Conservation (phyloP, 306 rosid species). For the Purshia tridentata region DNA sequence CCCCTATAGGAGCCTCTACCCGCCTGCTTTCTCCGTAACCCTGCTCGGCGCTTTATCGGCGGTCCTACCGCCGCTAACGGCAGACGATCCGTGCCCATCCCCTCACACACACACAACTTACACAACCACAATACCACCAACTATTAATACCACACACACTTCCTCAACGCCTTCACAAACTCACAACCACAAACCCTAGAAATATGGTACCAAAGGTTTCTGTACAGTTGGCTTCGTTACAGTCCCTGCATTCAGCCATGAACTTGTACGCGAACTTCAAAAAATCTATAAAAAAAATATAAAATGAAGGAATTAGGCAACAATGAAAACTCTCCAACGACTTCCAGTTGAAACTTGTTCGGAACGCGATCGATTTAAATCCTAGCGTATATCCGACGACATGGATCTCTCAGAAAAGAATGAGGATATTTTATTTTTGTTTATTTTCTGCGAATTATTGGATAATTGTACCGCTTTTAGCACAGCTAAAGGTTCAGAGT, state of each 20-base stretch:
- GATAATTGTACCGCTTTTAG: background rate
- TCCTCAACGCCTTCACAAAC: constrained; percentile 30
- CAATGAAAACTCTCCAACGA: background rate
- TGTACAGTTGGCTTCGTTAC: constrained; percentile 12
- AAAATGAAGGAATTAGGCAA: background rate
- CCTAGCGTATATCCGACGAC: constrained; percentile 89
- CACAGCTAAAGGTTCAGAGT: constrained; percentile 13
- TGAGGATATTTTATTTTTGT: background rate
- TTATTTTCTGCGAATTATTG: background rate
- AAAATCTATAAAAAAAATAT: background rate
- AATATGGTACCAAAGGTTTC: constrained; percentile 5
- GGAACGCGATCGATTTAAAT: constrained; percentile 4
- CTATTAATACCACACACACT: constrained; percentile 30
- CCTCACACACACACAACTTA: constrained; percentile 51
- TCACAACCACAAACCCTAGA: constrained; percentile 12
- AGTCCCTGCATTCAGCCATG: constrained; percentile 44
- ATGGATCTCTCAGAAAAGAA: constrained; percentile 41
- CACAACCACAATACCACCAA: background rate
- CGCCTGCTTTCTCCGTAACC: constrained; percentile 95
- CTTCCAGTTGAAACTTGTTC: background rate
- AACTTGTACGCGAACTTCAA: background rate
- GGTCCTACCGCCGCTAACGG: constrained; percentile 83
- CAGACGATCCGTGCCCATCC: constrained; percentile 81
- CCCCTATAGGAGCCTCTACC: constrained; percentile 99
- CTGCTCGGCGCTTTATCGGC: constrained; percentile 99